A percentile compares a stretch with the other conserved stretches of the same genome.
phyloP scores from a whole-genome alignment of 1,284 basidiomycete genomes.

The Cryptococcus sp. region DNA sequence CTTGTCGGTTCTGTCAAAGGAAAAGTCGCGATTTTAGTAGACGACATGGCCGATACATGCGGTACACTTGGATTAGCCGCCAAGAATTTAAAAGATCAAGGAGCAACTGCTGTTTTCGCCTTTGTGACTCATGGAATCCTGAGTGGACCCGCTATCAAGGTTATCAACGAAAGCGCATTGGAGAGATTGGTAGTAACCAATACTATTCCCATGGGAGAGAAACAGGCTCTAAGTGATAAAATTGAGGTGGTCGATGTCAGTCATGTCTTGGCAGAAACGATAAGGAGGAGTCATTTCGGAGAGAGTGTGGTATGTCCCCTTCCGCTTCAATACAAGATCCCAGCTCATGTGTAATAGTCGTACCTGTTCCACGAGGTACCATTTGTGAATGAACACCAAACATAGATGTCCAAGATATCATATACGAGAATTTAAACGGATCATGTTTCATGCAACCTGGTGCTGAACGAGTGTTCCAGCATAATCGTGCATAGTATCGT shows the following conservation, averaged over 20 bases:
- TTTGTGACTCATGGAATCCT: constrained; percentile 98
- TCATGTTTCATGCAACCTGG: too few relatives aligned
- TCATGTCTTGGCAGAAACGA: constrained; percentile 93
- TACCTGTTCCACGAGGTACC: constrained; percentile 51
- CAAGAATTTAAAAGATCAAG: constrained; percentile 81
- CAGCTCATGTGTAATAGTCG: constrained; percentile 25
- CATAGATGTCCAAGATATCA: too few relatives aligned
- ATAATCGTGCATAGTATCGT: too few relatives aligned
- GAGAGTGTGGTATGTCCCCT: constrained; percentile 45
- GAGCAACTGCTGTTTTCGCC: constrained; percentile 79
- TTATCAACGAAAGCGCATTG: constrained; percentile 68
- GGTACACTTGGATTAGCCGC: constrained; percentile 94
- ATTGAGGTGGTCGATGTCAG: constrained; percentile 96
- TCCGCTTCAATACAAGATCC: background rate
- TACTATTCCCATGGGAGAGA: constrained; percentile 85
- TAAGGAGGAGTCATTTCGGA: constrained; percentile 64
- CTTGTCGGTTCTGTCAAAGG: constrained; percentile 90
- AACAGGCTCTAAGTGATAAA: constrained; percentile 71
- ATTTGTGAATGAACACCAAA: constrained; percentile 22
- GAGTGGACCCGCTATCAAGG: constrained; percentile 75
- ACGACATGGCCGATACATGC: constrained; percentile 99
- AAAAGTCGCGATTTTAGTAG: constrained; percentile 95
- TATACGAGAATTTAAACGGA: too few relatives aligned
- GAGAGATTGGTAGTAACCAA: constrained; percentile 98
- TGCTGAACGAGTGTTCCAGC: too few relatives aligned